phyloP scores from a whole-genome alignment of 306 rosid genomes.

The Cyclanthera cordifolia region DNA sequence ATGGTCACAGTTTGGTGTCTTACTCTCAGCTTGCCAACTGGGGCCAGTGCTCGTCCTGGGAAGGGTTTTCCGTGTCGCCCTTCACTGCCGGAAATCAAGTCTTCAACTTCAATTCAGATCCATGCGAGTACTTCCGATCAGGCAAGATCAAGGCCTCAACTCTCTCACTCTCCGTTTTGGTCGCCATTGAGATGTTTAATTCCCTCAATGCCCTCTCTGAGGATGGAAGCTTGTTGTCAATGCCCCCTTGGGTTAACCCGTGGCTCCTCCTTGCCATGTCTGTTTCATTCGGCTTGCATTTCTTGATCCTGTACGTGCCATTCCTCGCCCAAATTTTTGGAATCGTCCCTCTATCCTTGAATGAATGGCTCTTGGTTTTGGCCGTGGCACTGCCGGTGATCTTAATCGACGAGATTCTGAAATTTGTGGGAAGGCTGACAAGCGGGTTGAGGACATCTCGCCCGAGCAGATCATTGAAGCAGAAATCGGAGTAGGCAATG shows the following conservation, averaged over 20 bases:
- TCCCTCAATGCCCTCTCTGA: constrained; percentile 72
- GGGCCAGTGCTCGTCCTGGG: constrained; percentile 72
- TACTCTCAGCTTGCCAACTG: constrained; percentile 84
- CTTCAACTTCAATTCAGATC: constrained; percentile 36
- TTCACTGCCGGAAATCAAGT: constrained; percentile 61
- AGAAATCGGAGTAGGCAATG: constrained; percentile 45
- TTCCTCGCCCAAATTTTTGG: constrained; percentile 70
- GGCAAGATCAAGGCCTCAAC: constrained; percentile 89
- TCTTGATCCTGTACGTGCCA: constrained; percentile 76
- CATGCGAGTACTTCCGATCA: constrained; percentile 60
- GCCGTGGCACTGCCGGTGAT: constrained; percentile 28
- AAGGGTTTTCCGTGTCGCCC: constrained; percentile 55
- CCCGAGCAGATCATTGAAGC: constrained; percentile 29
- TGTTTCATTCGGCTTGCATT: constrained; percentile 74
- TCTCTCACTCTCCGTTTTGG: constrained; percentile 81
- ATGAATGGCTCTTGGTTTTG: constrained; percentile 38
- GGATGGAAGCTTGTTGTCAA: constrained; percentile 73
- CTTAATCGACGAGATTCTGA: constrained; percentile 30
- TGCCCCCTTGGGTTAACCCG: constrained; percentile 98
- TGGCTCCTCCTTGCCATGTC: constrained; percentile 96
- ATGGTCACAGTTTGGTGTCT: constrained; percentile 74
- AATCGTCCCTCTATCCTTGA: constrained; percentile 59
- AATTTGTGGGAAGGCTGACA: constrained; percentile 30
- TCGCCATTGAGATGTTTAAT: constrained; percentile 93
- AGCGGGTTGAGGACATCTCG: constrained; percentile 24